A percentile compares a stretch with the other conserved stretches of the same genome.
These are phyloP conservation scores for Rhizopus stolonifer DNA, from an alignment of 371 early-diverging fungal genomes.

Conservation along the genomic window DNA sequence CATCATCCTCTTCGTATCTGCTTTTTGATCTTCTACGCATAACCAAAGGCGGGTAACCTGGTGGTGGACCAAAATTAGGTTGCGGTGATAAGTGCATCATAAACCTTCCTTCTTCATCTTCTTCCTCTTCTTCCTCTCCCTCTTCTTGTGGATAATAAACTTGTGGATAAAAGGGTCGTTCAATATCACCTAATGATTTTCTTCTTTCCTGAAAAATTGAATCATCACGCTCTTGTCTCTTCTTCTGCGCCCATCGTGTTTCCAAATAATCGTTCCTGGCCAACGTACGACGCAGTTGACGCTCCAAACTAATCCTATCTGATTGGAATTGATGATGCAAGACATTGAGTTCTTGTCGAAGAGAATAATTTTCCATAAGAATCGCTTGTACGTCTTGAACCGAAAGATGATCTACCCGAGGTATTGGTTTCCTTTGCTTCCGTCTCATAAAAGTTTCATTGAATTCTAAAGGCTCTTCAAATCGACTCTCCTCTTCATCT, in stretches of 20 bases:
- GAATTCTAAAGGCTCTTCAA: background rate
- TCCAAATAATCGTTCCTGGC: conserved; percentile 21
- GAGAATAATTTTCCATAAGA: conserved; percentile 14
- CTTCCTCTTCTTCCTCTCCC: conserved; percentile 9
- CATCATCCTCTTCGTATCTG: background rate
- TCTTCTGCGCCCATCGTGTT: background rate
- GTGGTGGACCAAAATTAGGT: conserved; percentile 7
- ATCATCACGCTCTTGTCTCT: conserved; percentile 2
- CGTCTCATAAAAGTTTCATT: background rate
- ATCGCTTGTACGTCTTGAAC: conserved; percentile 12
- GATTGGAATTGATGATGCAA: conserved; percentile 11
- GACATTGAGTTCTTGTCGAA: conserved; percentile 5
- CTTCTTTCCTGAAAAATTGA: background rate
- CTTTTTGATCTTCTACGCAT: background rate
- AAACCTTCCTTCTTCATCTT: background rate
- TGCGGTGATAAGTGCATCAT: conserved; percentile 1
- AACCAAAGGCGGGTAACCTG: conserved; percentile 3
- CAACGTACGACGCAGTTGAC: conserved; percentile 12
- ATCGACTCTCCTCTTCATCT: background rate
- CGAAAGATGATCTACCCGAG: conserved; percentile 14
- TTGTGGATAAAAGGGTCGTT: conserved; percentile 1
- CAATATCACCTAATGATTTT: background rate
- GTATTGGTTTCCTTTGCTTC: background rate
- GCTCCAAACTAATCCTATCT: conserved; percentile 16
- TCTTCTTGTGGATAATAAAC: conserved; percentile 4